These are phyloP conservation scores for Trifolium fragiferum DNA, from an alignment of 306 rosid species.

Conservation along the genomic window DNA sequence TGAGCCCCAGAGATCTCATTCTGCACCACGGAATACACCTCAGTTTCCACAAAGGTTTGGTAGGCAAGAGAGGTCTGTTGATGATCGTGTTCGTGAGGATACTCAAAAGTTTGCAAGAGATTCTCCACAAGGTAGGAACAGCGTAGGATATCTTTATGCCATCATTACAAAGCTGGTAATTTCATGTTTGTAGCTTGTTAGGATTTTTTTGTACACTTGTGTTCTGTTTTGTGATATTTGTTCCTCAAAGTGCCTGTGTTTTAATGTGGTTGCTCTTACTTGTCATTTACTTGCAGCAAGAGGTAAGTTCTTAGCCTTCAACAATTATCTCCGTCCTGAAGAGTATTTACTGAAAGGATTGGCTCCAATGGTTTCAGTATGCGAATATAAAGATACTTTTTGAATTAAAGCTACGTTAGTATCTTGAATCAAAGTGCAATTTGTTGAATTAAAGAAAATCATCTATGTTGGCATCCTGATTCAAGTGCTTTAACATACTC, in stretches of 20 bases:
- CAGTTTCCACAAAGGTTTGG: conserved; percentile 78
- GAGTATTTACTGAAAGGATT: conserved; percentile 70
- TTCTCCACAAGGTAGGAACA: conserved; percentile 99
- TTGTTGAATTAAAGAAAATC: conserved; percentile 76
- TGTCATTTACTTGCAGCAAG: conserved; percentile 88
- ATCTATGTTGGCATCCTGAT: conserved; percentile 70
- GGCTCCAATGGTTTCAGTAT: conserved; percentile 72
- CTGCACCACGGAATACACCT: conserved; percentile 69
- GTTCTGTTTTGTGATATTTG: conserved; percentile 35
- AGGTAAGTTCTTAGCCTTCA: conserved; percentile 97
- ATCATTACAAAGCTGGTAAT: conserved; percentile 80
- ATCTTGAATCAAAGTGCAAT: conserved; percentile 70
- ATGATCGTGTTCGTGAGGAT: conserved; percentile 75
- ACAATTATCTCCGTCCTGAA: conserved; percentile 77
- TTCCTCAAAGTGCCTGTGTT: conserved; percentile 34
- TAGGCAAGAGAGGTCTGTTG: conserved; percentile 81
- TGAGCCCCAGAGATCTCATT: conserved; percentile 77
- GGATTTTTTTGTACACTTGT: conserved; percentile 48
- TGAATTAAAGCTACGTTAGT: conserved; percentile 76
- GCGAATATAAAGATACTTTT: conserved; percentile 68
- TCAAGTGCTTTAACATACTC: conserved; percentile 78
- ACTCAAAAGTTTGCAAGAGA: conserved; percentile 75
- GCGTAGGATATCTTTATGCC: conserved; percentile 79
- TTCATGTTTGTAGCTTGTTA: conserved; percentile 67
- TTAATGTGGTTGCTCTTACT: conserved; percentile 57